These are phyloP conservation scores for Aplosporella prunicola DNA, from an alignment of 2,329 filamentous ascomycete genomes.

Conservation along the genomic window DNA sequence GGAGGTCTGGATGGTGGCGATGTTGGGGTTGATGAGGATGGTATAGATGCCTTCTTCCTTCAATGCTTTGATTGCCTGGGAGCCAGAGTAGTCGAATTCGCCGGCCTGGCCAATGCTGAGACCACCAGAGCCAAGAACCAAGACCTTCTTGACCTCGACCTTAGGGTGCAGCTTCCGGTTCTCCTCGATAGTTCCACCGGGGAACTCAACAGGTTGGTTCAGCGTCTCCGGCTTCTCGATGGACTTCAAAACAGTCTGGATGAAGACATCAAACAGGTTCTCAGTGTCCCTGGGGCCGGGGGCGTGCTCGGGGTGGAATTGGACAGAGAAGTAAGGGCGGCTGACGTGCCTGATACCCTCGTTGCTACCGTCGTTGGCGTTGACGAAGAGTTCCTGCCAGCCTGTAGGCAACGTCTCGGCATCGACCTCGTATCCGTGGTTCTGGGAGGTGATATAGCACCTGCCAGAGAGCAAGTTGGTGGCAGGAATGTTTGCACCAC, in stretches of 20 bases:
- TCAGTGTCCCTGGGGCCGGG: slow-evolving; percentile 93
- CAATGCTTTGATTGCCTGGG: slow-evolving; percentile 94
- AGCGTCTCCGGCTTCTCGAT: slow-evolving; percentile 59
- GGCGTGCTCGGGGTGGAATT: slow-evolving; percentile 96
- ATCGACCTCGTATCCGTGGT: slow-evolving; percentile 94
- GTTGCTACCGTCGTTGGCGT: slow-evolving; percentile 96
- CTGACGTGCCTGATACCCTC: slow-evolving; percentile 85
- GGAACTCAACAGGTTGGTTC: slow-evolving; percentile 69
- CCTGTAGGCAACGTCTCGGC: slow-evolving; percentile 61
- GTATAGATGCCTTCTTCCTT: slow-evolving; percentile 99
- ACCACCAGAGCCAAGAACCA: slow-evolving; percentile 88
- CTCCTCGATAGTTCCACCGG: slow-evolving; percentile 71
- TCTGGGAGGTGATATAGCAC: slow-evolving; percentile 98
- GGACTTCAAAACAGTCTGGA: slow-evolving; percentile 68
- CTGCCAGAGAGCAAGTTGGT: slow-evolving; percentile 91
- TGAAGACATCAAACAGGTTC: slow-evolving; percentile 94
- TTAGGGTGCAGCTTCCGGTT: slow-evolving; percentile 68
- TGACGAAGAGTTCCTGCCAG: slow-evolving; percentile 94
- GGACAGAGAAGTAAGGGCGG: slow-evolving; percentile 96
- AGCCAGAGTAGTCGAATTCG: slow-evolving; percentile 98
- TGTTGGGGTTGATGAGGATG: slow-evolving; percentile 96
- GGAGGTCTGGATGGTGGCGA: slow-evolving; percentile 96
- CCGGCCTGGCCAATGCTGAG: slow-evolving; percentile 95
- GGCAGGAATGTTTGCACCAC: slow-evolving; percentile 96
- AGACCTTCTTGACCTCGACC: slow-evolving; percentile 84